Evolutionary conservation across 257 asterid species (phyloP).

Genomic region (Ligustrum vulgare): DNA sequence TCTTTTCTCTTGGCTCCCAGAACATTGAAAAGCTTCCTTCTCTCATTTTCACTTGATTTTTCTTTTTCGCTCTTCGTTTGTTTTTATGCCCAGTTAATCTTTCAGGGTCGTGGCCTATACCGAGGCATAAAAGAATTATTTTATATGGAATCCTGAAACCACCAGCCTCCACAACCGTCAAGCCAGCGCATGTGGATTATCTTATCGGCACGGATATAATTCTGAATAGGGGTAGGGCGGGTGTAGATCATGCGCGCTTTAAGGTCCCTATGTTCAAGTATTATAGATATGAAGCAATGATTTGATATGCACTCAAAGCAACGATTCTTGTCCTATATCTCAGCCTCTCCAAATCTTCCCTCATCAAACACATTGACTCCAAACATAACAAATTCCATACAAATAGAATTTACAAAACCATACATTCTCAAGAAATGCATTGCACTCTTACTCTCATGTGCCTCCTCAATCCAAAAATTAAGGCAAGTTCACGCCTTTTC

Average conservation of each 20-base stretch:
- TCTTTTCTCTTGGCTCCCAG: neutral
- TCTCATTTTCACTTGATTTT: neutral
- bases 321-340: slow-evolving; percentile 15
- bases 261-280: neutral
- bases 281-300: neutral
- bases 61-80: neutral
- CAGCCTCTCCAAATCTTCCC: slow-evolving; percentile 14
- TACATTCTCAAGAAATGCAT: slow-evolving; percentile 65
- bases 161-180: neutral
- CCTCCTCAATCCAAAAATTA: slow-evolving; percentile 54
- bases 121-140: neutral
- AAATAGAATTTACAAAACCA: slow-evolving; percentile 34
- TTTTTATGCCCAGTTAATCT: neutral
- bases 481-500: slow-evolving; percentile 76
- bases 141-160: neutral
- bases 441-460: slow-evolving; percentile 68
- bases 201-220: too few relatives aligned
- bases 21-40: neutral
- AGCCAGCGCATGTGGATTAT: neutral
- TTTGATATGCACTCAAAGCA: slow-evolving; percentile 32
- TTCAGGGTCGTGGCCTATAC: neutral
- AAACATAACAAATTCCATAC: neutral
- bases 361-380: slow-evolving; percentile 25
- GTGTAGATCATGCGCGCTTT: neutral
- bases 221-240: neutral